Evolutionary conservation across 2,329 filamentous ascomycete genomes (phyloP).

Genomic region (Colletotrichum echinochloae): DNA sequence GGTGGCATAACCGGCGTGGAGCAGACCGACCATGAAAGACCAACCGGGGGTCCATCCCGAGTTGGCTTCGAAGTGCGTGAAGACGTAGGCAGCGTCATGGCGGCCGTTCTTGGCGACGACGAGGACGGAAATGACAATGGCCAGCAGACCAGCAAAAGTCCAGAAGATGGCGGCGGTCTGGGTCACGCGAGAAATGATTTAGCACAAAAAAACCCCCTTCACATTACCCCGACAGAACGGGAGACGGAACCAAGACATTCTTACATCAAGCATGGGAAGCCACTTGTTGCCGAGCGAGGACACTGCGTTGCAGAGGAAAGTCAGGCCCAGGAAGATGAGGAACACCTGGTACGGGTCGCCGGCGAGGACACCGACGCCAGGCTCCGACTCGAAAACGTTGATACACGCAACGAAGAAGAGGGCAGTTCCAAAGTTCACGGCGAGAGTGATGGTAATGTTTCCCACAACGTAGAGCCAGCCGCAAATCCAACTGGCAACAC

Average conservation of each 20-base stretch:
- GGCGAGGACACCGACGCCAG: slow-evolving; percentile 58
- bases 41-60: slow-evolving; percentile 79
- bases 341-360: slow-evolving; percentile 74
- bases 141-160: slow-evolving; percentile 78
- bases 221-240: neutral
- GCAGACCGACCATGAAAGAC: slow-evolving; percentile 79
- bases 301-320: slow-evolving; percentile 72
- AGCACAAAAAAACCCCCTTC: slow-evolving; percentile 8
- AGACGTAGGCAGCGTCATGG: slow-evolving; percentile 71
- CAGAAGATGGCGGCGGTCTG: slow-evolving; percentile 79
- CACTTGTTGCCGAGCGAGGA: slow-evolving; percentile 76
- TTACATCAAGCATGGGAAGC: slow-evolving; percentile 77
- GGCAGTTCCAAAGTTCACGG: slow-evolving; percentile 84
- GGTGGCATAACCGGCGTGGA: slow-evolving; percentile 79
- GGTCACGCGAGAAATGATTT: slow-evolving; percentile 2
- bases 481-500: slow-evolving; percentile 76
- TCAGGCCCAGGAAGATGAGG: slow-evolving; percentile 77
- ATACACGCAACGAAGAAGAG: slow-evolving; percentile 69
- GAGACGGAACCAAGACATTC: slow-evolving; percentile 44
- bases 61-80: slow-evolving; percentile 74
- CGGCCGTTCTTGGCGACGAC: slow-evolving; percentile 77
- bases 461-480: slow-evolving; percentile 83
- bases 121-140: slow-evolving; percentile 71
- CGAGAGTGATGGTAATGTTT: slow-evolving; percentile 85
- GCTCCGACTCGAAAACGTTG: slow-evolving; percentile 64